These are phyloP conservation scores for Fusarium lyarnte DNA, from an alignment of 2,329 filamentous ascomycete species.

Conservation along the genomic window DNA sequence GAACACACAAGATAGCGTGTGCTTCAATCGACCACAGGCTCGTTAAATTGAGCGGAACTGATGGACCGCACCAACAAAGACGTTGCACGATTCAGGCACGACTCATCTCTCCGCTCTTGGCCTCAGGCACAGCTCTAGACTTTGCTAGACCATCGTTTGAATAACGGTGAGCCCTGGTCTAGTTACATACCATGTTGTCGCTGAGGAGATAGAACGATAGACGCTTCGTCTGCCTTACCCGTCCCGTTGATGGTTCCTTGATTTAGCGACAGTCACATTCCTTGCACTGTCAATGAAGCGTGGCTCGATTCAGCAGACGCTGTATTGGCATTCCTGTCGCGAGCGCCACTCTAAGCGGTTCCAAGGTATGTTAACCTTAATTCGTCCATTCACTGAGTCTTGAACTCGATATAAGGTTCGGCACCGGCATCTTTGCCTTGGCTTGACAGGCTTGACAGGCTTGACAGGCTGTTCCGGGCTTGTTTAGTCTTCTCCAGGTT, in stretches of 20 bases:
- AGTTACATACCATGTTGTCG: conserved; percentile 13
- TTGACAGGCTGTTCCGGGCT: conserved; percentile 14
- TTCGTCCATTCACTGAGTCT: conserved; percentile 20
- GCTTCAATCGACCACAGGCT: background rate
- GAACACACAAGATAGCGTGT: background rate
- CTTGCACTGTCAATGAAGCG: conserved; percentile 26
- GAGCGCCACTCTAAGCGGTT: conserved; percentile 31
- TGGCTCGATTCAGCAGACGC: conserved; percentile 17
- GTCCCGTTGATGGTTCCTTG: conserved; percentile 34
- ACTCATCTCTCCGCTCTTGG: background rate
- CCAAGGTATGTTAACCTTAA: conserved; percentile 30
- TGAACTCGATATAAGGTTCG: conserved; percentile 35
- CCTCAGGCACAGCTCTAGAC: conserved; percentile 13
- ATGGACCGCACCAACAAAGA: background rate
- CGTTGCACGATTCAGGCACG: conserved; percentile 7
- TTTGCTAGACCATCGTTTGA: conserved; percentile 9
- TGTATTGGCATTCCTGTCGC: conserved; percentile 33
- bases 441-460: background rate
- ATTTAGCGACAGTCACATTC: conserved; percentile 41
- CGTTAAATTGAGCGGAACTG: background rate
- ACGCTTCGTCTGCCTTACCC: conserved; percentile 28
- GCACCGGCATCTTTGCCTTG: conserved; percentile 23
- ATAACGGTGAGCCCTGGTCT: conserved; percentile 15
- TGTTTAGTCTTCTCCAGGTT: conserved; percentile 28
- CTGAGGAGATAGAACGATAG: conserved; percentile 13